Base-by-base conservation (phyloP, 2,329 filamentous ascomycete species). In the Ophiostoma fasciatum region DNA sequence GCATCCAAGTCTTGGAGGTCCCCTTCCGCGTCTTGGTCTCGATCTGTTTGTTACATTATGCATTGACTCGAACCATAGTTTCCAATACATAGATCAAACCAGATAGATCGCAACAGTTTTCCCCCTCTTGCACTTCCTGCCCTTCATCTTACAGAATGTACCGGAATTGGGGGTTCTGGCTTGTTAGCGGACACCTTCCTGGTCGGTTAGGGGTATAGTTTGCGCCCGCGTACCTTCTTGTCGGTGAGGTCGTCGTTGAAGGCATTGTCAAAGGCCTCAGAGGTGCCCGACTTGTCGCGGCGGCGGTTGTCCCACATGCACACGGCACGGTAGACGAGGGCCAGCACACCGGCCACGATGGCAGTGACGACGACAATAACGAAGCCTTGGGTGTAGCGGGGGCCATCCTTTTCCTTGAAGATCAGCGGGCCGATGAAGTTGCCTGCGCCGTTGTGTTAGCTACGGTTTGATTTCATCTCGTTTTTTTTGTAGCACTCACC, bases 161-260 rank as follows among this genome's bases (percentile, higher is more conserved):
- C 3, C 48, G 42, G 42, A 51, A 49, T 19, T 51, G 48, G 4
- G 46, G 45, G 26, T 50, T 49, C 47, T 49, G 17, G 12, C 19
- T 14, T 7, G 13, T 18, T 11, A 31, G 29, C 20, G 10, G 21
- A 22, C 21, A 22, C 21, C 6, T 22, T 22, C 10, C 6, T 10
- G 21, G 21, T 22, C 21, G 6, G 21, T 10, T 22, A n/a, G 21
- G 21, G 21, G 10, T 22, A 22, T 10, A 10, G 6, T 22, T 10
- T 22, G 21, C 21, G 21, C 21, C 10, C 10, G 7, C 19, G 5
- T 23, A 32, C 30, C 30, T 32, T 32, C 32, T 48, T 56, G 44
- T 68, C 63, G 5, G 63, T 68, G 28, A 66, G 50, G 41, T 67
- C 63, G 46, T 69, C 64, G 34, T 68, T 61, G 38, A 64, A 68